phyloP scores from a whole-genome alignment of 1,139 yeast species.

The Yamadazyma mexicana region DNA sequence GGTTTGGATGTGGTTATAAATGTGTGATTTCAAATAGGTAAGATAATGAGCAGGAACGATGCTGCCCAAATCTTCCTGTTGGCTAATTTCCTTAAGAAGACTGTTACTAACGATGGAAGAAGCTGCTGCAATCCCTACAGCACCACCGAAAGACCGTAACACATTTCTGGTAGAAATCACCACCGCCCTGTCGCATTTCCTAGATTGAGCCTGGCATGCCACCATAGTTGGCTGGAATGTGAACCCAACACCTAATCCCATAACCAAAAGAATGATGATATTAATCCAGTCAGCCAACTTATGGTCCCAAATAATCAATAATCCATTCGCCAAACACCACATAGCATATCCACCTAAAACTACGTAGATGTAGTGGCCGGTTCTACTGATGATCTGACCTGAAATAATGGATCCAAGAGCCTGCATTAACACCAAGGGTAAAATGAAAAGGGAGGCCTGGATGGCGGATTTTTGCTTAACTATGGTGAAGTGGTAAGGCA shows the following conservation, averaged over 20 bases:
- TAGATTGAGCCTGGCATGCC: constrained; percentile 55
- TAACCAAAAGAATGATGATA: constrained; percentile 36
- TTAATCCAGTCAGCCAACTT: constrained; percentile 30
- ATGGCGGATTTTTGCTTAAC: constrained; percentile 42
- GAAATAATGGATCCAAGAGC: constrained; percentile 39
- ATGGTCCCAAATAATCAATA: constrained; percentile 38
- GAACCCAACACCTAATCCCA: constrained; percentile 47
- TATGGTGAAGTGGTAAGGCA: constrained; percentile 53
- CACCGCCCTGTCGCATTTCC: constrained; percentile 53
- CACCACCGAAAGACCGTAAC: constrained; percentile 55
- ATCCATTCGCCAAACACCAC: constrained; percentile 45
- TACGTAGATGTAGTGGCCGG: constrained; percentile 46
- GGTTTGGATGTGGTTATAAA: constrained; percentile 19
- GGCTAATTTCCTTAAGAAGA: constrained; percentile 14
- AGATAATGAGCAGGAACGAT: constrained; percentile 16
- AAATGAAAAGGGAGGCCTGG: constrained; percentile 38
- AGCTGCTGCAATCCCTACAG: constrained; percentile 33
- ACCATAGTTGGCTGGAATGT: constrained; percentile 46
- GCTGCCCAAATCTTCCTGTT: constrained; percentile 4
- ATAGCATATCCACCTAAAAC: constrained; percentile 42
- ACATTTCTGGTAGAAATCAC: constrained; percentile 57
- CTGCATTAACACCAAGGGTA: constrained; percentile 47
- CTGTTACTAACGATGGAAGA: constrained; percentile 27
- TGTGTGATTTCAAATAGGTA: constrained; percentile 18
- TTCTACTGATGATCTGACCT: constrained; percentile 43